Percentiles rank a stretch among this genome's conserved stretches.
These are phyloP conservation scores for Rhipidocladum racemiflorum DNA, from an alignment of 176 grass and related monocot species.

Conservation along the genomic window DNA sequence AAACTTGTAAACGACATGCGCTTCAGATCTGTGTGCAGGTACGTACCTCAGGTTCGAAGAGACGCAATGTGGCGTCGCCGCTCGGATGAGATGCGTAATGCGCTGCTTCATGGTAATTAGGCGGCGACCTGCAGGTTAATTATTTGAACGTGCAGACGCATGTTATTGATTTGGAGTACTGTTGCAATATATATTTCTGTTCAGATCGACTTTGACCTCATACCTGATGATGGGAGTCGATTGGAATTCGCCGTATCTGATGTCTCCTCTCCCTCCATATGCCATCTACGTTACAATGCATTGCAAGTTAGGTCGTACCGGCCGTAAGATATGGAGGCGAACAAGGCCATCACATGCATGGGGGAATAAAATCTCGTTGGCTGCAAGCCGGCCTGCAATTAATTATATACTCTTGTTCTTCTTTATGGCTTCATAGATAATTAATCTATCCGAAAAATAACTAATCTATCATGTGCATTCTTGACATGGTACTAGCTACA, in stretches of 20 bases:
- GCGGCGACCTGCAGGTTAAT: conserved; percentile 23
- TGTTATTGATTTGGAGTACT: background rate
- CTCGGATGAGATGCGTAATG: conserved; percentile 20
- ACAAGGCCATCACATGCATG: conserved; percentile 46
- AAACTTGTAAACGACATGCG: background rate
- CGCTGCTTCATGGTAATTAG: conserved; percentile 29
- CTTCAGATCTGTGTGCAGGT: background rate
- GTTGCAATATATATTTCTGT: background rate
- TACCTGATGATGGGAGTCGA: conserved; percentile 35
- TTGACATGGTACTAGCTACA: background rate
- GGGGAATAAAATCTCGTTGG: conserved; percentile 47
- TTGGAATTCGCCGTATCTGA: conserved; percentile 39
- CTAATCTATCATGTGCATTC: conserved; percentile 10
- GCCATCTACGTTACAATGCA: conserved; percentile 35
- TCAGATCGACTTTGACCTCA: background rate
- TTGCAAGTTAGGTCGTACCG: conserved; percentile 29
- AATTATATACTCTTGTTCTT: conserved; percentile 37
- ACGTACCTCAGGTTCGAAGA: conserved; percentile 35
- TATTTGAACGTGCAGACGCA: background rate
- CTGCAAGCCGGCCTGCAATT: too few relatives aligned
- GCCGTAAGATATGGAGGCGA: conserved; percentile 20
- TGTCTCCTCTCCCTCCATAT: conserved; percentile 50
- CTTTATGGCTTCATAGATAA: conserved; percentile 2
- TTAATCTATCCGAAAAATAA: background rate
- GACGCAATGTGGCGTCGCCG: conserved; percentile 27